phyloP scores from a whole-genome alignment of 2,329 filamentous ascomycete genomes.

The Botrytis cinerea region DNA sequence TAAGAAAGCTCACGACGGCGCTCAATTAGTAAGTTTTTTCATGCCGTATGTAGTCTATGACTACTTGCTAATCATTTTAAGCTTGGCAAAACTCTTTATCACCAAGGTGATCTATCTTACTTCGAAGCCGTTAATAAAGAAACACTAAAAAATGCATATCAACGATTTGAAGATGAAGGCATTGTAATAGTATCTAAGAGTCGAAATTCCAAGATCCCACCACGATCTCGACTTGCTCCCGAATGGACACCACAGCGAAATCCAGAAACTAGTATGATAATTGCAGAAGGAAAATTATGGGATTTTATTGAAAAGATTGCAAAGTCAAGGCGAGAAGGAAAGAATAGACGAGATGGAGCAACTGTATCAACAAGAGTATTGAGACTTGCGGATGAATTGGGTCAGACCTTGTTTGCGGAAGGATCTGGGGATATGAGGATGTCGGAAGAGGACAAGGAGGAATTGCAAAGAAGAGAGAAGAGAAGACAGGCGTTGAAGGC shows the following conservation, averaged over 20 bases:
- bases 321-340: conserved; percentile 80
- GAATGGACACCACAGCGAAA: conserved; percentile 76
- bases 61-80: conserved; percentile 44
- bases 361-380: conserved; percentile 85
- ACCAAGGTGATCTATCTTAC: conserved; percentile 95
- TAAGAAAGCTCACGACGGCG: conserved; percentile 75
- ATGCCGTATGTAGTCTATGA: background rate
- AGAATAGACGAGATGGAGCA: conserved; percentile 90
- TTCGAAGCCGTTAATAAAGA: conserved; percentile 99
- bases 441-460: conserved; percentile 53
- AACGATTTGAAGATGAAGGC: conserved; percentile 85
- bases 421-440: conserved; percentile 45
- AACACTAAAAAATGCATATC: conserved; percentile 90
- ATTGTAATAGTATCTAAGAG: conserved; percentile 74
- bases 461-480: conserved; percentile 50
- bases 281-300: conserved; percentile 79
- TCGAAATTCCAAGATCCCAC: conserved; percentile 62
- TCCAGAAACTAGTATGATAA: conserved; percentile 57
- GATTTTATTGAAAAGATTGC: conserved; percentile 89
- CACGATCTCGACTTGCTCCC: conserved; percentile 67
- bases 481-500: conserved; percentile 51
- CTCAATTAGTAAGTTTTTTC: conserved; percentile 67
- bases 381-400: conserved; percentile 72
- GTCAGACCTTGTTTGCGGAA: conserved; percentile 66
- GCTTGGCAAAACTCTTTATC: conserved; percentile 94